Percentiles rank a stretch among this genome's conserved stretches.
phyloP scores from a whole-genome alignment of 305 asterid species.

The Euphrasia arctica region DNA sequence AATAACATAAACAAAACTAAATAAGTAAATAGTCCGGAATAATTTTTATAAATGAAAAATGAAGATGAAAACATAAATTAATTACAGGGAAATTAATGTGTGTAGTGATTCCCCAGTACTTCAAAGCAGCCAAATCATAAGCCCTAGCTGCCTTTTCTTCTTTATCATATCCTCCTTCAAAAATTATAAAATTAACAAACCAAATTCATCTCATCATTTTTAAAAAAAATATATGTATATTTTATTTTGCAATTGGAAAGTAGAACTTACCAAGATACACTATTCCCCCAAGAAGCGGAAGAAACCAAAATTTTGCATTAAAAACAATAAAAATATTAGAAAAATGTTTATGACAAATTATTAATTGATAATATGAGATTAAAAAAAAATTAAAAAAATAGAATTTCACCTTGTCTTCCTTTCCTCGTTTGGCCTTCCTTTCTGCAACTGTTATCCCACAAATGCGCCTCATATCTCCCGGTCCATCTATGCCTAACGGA shows the following conservation, averaged over 20 bases:
- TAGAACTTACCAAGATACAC: conserved; percentile 66
- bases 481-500: conserved; percentile 75
- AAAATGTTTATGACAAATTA: too few species aligned
- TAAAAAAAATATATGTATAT: too few species aligned
- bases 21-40: not conserved
- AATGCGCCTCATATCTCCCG: conserved; percentile 86
- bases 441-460: conserved; percentile 84
- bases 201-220: not conserved
- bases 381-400: not conserved
- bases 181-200: not conserved
- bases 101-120: conserved; percentile 85
- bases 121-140: conserved; percentile 84
- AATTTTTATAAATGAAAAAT: not conserved
- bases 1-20: not conserved
- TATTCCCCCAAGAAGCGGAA: conserved; percentile 29
- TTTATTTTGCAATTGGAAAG: not conserved
- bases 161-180: conserved; percentile 73
- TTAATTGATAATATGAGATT: not conserved
- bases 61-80: not conserved
- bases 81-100: conserved; percentile 72
- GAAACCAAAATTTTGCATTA: conserved; percentile 18
- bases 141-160: conserved; percentile 90
- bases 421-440: conserved; percentile 90
- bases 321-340: not conserved
- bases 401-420: conserved; percentile 71